These are phyloP conservation scores for Reutealis trisperma DNA, from an alignment of 345 rosid genomes.

Conservation along the genomic window DNA sequence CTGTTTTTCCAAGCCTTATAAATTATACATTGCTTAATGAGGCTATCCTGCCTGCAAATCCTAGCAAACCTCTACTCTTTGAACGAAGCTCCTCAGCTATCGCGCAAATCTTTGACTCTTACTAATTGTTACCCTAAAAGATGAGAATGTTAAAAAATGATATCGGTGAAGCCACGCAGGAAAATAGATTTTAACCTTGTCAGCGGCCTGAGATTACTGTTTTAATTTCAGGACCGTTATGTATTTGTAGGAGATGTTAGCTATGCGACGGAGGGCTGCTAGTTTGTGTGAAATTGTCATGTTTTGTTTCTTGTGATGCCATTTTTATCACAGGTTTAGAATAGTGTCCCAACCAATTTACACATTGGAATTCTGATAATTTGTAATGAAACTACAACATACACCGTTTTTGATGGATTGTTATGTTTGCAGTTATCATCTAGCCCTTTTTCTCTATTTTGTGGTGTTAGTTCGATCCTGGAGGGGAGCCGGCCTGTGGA, in stretches of 20 bases:
- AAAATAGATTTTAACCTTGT: neutral
- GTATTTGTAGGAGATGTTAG: neutral
- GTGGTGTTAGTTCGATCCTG: no score
- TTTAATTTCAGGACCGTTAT: neutral
- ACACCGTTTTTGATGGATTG: neutral
- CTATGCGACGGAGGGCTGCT: neutral
- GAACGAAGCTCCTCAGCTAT: neutral
- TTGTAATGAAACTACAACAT: neutral
- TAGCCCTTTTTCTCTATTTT: no score
- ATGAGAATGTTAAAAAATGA: neutral
- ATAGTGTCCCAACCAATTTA: neutral
- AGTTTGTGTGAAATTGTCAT: neutral
- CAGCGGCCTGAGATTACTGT: neutral
- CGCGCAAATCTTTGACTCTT: neutral
- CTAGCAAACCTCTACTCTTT: neutral
- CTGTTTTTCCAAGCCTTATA: neutral
- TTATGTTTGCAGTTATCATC: neutral
- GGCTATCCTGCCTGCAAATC: neutral
- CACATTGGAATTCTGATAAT: neutral
- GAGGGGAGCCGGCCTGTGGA: no score
- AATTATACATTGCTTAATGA: neutral
- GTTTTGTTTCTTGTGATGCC: neutral
- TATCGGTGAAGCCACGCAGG: neutral
- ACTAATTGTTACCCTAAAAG: neutral
- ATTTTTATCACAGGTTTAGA: neutral